Base-by-base conservation (phyloP, 176 grass and related monocot genomes). In the Bothriochloa decipiens region DNA sequence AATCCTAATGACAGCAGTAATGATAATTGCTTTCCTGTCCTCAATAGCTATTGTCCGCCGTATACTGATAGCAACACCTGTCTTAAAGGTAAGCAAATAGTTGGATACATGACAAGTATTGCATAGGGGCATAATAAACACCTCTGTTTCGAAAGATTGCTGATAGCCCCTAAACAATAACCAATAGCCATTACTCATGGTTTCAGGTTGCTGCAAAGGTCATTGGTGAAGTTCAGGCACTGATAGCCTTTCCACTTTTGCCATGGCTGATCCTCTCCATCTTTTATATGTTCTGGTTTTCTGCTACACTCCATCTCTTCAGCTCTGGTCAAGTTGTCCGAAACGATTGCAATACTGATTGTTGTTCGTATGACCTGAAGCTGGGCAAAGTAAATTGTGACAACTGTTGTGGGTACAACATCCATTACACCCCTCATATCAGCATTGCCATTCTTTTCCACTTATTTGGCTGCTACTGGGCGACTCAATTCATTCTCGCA, bases 221-320 rank as follows among this genome's bases (percentile, higher is more conserved):
- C 57, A 99, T 99, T 68, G 93, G 96, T 49, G 96, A 99, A 88
- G 96, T 99, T 53, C 93, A 99, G 79, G 93, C 96, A 55, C 81
- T 99, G n/a, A 96, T 99, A 74, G 79, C 96, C 80, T 99, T 99
- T 68, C 96, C 96, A 32, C 67, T 99, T 80, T 81, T 99, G 74
- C 96, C 96, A 35, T 99, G 86, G 11, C 57, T 89, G 33, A 62
- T 92, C 77, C 90, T 99, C 7, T 88, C 96, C 12, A 91, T 99
- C 83, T 99, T 99, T 63, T 96, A 92, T 58, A 92, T 99, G 96
- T 96, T 99, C 86, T 99, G 96, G 96, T 94, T 99, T 86, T 94
- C 93, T 65, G 96, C 96, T 9, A 89, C 88, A 1, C 88, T 96
- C 28, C 96, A 99, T 90, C 96, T 99, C 58, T 99, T 96, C 72